Conservation (phyloP, 1,284 basidiomycete species). For the Schizopora paradoxa region DNA sequence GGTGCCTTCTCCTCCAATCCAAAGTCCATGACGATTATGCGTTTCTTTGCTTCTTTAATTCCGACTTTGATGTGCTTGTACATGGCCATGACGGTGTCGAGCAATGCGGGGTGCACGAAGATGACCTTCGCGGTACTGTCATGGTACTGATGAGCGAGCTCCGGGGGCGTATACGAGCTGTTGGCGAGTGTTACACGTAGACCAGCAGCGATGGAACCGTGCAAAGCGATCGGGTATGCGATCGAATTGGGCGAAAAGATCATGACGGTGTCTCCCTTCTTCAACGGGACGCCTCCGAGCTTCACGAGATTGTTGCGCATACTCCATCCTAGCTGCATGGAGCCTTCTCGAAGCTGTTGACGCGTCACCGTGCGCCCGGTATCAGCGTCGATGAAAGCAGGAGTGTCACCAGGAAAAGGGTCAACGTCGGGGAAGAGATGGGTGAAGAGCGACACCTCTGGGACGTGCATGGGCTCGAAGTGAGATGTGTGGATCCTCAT, state of each 20-base stretch:
- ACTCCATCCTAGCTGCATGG: constrained; percentile 52
- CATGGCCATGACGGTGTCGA: constrained; percentile 40
- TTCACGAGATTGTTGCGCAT: constrained; percentile 35
- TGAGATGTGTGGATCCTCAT: constrained; percentile 27
- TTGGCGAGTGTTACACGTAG: constrained; percentile 44
- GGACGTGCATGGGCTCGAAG: constrained; percentile 23
- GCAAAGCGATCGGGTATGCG: constrained; percentile 56
- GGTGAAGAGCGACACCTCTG: constrained; percentile 26
- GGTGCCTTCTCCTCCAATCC: constrained; percentile 24
- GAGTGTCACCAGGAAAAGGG: constrained; percentile 33
- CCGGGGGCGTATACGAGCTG: constrained; percentile 38
- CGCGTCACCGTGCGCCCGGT: constrained; percentile 55
- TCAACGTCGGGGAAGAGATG: constrained; percentile 22
- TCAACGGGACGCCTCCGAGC: constrained; percentile 35
- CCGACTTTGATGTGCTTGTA: constrained; percentile 37
- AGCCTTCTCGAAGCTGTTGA: constrained; percentile 45
- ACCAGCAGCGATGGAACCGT: constrained; percentile 51
- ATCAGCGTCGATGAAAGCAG: constrained; percentile 64
- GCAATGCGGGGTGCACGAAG: constrained; percentile 47
- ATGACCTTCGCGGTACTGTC: constrained; percentile 46
- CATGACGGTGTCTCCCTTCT: constrained; percentile 31
- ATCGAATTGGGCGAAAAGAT: constrained; percentile 60
- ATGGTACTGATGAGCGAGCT: constrained; percentile 45
- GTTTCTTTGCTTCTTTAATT: constrained; percentile 36
- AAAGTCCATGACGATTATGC: constrained; percentile 41